A percentile compares a stretch with the other conserved stretches of the same genome.
Evolutionary conservation across 2,329 filamentous ascomycete species (phyloP).

Genomic region (Microthyrium microscopicum): DNA sequence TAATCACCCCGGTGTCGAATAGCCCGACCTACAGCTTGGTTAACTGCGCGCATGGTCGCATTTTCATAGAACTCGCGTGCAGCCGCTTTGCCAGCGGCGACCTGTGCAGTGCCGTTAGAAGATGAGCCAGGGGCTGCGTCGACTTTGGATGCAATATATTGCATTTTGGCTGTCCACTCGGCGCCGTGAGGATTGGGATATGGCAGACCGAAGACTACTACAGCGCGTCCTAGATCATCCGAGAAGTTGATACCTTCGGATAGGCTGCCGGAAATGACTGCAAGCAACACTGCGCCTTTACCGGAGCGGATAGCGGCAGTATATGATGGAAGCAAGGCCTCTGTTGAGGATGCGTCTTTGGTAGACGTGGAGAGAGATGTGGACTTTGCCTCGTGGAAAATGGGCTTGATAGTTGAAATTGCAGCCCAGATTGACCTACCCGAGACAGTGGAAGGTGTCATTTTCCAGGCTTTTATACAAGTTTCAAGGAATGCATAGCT

Average conservation of each 20-base stretch:
- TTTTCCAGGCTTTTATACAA: constrained; percentile 34
- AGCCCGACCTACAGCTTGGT: constrained; percentile 86
- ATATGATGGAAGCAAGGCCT: constrained; percentile 61
- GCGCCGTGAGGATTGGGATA: constrained; percentile 81
- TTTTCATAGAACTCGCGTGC: constrained; percentile 82
- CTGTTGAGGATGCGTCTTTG: constrained; percentile 29
- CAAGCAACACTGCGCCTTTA: constrained; percentile 64
- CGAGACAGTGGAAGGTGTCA: constrained; percentile 7
- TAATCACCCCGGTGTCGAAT: constrained; percentile 83
- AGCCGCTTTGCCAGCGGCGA: constrained; percentile 26
- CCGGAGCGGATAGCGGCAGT: constrained; percentile 42
- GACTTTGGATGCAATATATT: constrained; percentile 56
- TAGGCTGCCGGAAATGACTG: constrained; percentile 85
- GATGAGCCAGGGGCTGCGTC: constrained; percentile 12
- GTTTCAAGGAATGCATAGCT: constrained; percentile 81
- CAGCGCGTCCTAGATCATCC: constrained; percentile 72
- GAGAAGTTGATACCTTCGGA: constrained; percentile 98
- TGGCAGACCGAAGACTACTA: constrained; percentile 80
- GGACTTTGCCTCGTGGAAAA: constrained; percentile 22
- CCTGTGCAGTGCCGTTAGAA: constrained; percentile 16
- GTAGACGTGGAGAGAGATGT: not conserved
- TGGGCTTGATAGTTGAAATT: constrained; percentile 40
- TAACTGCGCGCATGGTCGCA: constrained; percentile 88
- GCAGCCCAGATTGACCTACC: constrained; percentile 37
- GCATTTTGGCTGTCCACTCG: constrained; percentile 84